Conservation (phyloP, 306 rosid genomes). For the Styphnolobium japonicum region DNA sequence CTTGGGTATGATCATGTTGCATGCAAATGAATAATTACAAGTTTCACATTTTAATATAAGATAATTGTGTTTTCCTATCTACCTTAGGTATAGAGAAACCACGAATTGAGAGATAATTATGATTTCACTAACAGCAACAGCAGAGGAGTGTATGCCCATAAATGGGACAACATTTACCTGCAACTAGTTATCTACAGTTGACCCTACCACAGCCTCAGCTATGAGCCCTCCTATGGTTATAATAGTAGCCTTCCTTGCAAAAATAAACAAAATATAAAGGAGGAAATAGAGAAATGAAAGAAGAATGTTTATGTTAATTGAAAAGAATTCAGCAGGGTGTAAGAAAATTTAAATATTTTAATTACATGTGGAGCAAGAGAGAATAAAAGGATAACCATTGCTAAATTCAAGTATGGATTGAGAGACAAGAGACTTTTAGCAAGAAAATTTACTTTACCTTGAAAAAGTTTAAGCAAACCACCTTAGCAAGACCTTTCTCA, state of each 20-base stretch:
- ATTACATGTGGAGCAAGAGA: too few species aligned
- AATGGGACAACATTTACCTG: constrained; percentile 96
- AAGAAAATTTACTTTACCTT: too few species aligned
- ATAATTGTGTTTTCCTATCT: constrained; percentile 35
- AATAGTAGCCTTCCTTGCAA: constrained; percentile 87
- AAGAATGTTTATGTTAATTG: not conserved
- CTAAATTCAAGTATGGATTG: too few species aligned
- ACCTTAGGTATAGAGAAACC: constrained; percentile 89
- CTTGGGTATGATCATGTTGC: constrained; percentile 51
- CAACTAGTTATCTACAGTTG: constrained; percentile 89
- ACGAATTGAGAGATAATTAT: constrained; percentile 82
- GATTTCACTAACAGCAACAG: constrained; percentile 84
- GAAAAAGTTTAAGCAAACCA: too few species aligned
- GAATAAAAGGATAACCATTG: too few species aligned
- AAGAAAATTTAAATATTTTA: too few species aligned
- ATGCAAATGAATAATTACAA: constrained; percentile 86
- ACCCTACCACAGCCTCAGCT: constrained; percentile 89
- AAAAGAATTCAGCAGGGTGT: not conserved
- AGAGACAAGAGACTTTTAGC: too few species aligned
- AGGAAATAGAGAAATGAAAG: constrained; percentile 5
- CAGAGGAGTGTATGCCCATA: constrained; percentile 93
- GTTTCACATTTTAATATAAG: constrained; percentile 42
- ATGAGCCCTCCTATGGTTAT: constrained; percentile 93
- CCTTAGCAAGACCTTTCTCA: too few species aligned
- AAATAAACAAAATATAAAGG: constrained; percentile 8